Conservation (phyloP, 176 grass and related monocot genomes). For the Ensete glaucum region DNA sequence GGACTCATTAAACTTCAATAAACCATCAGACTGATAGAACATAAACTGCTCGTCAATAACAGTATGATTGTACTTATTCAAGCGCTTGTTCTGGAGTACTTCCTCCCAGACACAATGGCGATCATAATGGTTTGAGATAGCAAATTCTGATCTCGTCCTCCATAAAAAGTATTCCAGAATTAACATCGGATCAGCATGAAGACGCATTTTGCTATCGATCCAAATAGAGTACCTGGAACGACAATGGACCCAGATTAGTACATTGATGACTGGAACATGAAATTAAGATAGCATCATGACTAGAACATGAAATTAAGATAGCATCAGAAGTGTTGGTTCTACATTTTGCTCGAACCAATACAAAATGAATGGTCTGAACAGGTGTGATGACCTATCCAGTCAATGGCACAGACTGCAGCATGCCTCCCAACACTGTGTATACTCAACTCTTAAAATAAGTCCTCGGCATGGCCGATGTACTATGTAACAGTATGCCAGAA, state of each 20-base stretch:
- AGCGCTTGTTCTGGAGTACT: constrained; percentile 79
- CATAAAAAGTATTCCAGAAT: constrained; percentile 92
- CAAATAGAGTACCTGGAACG: constrained; percentile 76
- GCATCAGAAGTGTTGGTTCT: too few relatives aligned
- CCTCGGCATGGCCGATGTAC: too few relatives aligned
- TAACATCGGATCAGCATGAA: constrained; percentile 74
- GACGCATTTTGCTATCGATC: constrained; percentile 88
- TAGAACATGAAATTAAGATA: neutral
- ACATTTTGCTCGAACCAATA: too few relatives aligned
- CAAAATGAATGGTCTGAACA: too few relatives aligned
- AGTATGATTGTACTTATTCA: constrained; percentile 84
- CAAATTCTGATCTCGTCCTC: constrained; percentile 75
- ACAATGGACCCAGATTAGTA: neutral
- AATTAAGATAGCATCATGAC: neutral
- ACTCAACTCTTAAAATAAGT: too few relatives aligned
- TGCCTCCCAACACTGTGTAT: too few relatives aligned
- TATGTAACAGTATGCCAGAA: neutral
- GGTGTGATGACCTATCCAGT: too few relatives aligned
- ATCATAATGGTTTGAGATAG: constrained; percentile 90
- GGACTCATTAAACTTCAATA: constrained; percentile 63
- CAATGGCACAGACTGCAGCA: too few relatives aligned
- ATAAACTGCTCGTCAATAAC: constrained; percentile 79
- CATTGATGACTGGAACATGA: too few relatives aligned
- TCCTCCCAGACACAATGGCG: constrained; percentile 85
- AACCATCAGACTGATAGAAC: constrained; percentile 82